Percentiles rank a stretch among this genome's conserved stretches.
These are phyloP conservation scores for Apiospora pterosperma DNA, from an alignment of 2,329 filamentous ascomycete species.

Conservation along the genomic window DNA sequence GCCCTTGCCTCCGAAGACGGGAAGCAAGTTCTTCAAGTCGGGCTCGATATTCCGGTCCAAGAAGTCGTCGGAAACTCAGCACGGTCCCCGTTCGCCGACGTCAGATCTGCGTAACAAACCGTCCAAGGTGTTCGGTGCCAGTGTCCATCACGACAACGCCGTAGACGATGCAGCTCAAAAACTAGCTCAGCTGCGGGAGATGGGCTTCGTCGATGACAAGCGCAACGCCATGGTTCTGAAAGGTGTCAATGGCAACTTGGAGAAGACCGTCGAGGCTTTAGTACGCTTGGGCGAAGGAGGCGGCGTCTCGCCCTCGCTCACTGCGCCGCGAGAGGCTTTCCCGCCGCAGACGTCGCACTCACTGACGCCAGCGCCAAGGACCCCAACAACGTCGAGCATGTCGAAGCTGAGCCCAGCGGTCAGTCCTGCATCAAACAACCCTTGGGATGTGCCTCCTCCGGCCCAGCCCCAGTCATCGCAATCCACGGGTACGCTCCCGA, in stretches of 20 bases:
- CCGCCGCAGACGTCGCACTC: slow-evolving; percentile 44
- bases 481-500: slow-evolving; percentile 59
- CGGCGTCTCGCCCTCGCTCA: slow-evolving; percentile 40
- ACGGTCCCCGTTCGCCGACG: slow-evolving; percentile 20
- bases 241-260: slow-evolving; percentile 78
- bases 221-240: slow-evolving; percentile 80
- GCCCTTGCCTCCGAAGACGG: slow-evolving; percentile 59
- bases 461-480: slow-evolving; percentile 61
- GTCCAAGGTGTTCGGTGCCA: slow-evolving; percentile 67
- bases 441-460: slow-evolving; percentile 58
- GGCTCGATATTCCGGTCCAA: slow-evolving; percentile 68
- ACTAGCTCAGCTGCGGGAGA: slow-evolving; percentile 72
- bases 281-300: slow-evolving; percentile 75
- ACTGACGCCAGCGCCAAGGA: slow-evolving; percentile 47
- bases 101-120: slow-evolving; percentile 55
- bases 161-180: slow-evolving; percentile 70
- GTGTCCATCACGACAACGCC: slow-evolving; percentile 49
- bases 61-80: slow-evolving; percentile 39
- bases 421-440: slow-evolving; percentile 51
- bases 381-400: slow-evolving; percentile 25
- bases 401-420: slow-evolving; percentile 26
- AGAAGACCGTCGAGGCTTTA: slow-evolving; percentile 81
- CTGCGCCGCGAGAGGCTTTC: slow-evolving; percentile 37
- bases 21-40: slow-evolving; percentile 57
- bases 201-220: slow-evolving; percentile 86